phyloP scores from a whole-genome alignment of 495 filamentous ascomycete species.

The Haplographium delicatum region DNA sequence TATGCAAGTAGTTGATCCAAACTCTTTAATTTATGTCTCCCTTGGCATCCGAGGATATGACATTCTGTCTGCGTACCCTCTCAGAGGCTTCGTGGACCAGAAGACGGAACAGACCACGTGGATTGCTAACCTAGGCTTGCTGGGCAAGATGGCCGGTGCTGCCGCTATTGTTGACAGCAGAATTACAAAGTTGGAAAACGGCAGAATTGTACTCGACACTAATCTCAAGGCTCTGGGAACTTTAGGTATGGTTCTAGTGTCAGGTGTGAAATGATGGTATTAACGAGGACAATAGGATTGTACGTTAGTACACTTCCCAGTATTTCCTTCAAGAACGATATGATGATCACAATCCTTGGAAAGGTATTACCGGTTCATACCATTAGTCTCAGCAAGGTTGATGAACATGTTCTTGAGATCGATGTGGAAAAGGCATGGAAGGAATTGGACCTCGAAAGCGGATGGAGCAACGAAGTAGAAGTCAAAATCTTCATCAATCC shows the following conservation, averaged over 20 bases:
- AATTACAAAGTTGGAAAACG: constrained; percentile 51
- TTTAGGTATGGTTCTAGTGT: constrained; percentile 51
- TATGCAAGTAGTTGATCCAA: constrained; percentile 33
- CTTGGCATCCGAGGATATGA: constrained; percentile 68
- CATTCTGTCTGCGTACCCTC: constrained; percentile 70
- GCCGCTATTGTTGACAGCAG: constrained; percentile 63
- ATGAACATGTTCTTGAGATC: constrained; percentile 62
- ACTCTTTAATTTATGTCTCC: constrained; percentile 50
- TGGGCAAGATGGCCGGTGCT: constrained; percentile 86
- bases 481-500: constrained; percentile 57
- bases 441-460: constrained; percentile 59
- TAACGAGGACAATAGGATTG: constrained; percentile 40
- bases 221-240: constrained; percentile 76
- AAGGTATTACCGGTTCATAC: constrained; percentile 60
- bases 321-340: constrained; percentile 54
- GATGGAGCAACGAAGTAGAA: constrained; percentile 81
- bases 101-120: constrained; percentile 29
- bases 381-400: constrained; percentile 51
- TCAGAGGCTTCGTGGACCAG: constrained; percentile 47
- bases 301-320: constrained; percentile 64
- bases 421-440: constrained; percentile 78
- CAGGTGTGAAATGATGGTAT: not conserved
- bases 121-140: constrained; percentile 69
- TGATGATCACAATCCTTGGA: constrained; percentile 74
- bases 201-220: constrained; percentile 56